Evolutionary conservation across 352 stramenopile genomes (phyloP).

Genomic region (Phytopythium delawarense): DNA sequence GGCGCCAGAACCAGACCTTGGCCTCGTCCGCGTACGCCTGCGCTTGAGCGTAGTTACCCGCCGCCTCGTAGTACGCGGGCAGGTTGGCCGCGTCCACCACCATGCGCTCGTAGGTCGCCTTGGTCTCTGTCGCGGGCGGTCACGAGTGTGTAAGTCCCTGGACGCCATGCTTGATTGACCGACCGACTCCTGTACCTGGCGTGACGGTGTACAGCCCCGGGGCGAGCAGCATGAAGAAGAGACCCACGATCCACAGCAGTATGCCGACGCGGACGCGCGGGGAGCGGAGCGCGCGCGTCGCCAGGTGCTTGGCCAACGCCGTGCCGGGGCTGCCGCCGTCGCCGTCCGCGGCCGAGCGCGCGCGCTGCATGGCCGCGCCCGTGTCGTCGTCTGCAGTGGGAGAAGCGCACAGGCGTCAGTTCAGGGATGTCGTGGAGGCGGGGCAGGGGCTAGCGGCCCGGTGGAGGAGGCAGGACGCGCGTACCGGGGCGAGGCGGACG

Average conservation of each 20-base stretch:
- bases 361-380: constrained; percentile 26
- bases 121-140: constrained; percentile 38
- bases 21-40: constrained; percentile 58
- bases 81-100: constrained; percentile 74
- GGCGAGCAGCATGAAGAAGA: constrained; percentile 81
- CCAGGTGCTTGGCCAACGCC: constrained; percentile 49
- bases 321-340: constrained; percentile 36
- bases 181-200: constrained; percentile 11
- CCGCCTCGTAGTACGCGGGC: constrained; percentile 73
- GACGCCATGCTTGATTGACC: too few species aligned
- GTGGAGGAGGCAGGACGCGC: not conserved
- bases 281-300: constrained; percentile 48
- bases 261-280: constrained; percentile 62
- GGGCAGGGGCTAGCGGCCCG: not conserved
- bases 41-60: constrained; percentile 41
- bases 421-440: not conserved
- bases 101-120: constrained; percentile 69
- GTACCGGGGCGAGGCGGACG: constrained; percentile 1
- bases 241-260: constrained; percentile 63
- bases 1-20: constrained; percentile 87
- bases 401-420: constrained; percentile 6
- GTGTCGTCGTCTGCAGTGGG: constrained; percentile 10
- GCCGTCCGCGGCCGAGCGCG: constrained; percentile 4
- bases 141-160: not conserved
- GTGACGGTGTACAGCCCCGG: constrained; percentile 57